phyloP scores from a whole-genome alignment of 345 rosid species.

The Citrus trifoliata region DNA sequence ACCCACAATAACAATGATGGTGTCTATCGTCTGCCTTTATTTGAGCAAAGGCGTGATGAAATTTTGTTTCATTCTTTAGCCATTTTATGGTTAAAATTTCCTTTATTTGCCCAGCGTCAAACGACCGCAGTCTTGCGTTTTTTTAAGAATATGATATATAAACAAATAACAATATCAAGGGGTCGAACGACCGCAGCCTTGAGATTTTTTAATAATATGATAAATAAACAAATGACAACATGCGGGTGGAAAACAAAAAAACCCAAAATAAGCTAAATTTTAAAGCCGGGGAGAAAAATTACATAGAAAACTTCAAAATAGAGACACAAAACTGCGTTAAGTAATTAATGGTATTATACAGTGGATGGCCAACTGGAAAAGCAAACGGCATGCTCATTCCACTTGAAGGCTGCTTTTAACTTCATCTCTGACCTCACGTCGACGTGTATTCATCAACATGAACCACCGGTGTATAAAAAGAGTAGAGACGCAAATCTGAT shows the following conservation, averaged over 20 bases:
- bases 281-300: not conserved
- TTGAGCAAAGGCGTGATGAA: too few relatives aligned
- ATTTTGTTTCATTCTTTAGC: too few relatives aligned
- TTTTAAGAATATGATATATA: too few relatives aligned
- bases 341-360: not conserved
- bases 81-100: too few relatives aligned
- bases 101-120: too few relatives aligned
- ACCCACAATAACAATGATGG: too few relatives aligned
- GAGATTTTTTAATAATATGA: too few relatives aligned
- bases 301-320: not conserved
- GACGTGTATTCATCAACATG: not conserved
- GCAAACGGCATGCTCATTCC: constrained; percentile 14
- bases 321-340: not conserved
- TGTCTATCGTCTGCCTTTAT: too few relatives aligned
- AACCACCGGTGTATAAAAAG: too few relatives aligned
- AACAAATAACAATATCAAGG: not conserved
- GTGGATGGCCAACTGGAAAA: not conserved
- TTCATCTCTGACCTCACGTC: not conserved
- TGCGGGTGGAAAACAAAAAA: not conserved
- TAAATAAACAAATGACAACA: not conserved
- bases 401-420: not conserved
- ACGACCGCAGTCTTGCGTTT: too few relatives aligned
- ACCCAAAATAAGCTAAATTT: not conserved
- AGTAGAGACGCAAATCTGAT: not conserved
- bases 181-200: too few relatives aligned